A percentile compares a stretch with the other conserved stretches of the same genome.
These are phyloP conservation scores for Grosmannia serpens DNA, from an alignment of 2,329 filamentous ascomycete species.

Conservation along the genomic window DNA sequence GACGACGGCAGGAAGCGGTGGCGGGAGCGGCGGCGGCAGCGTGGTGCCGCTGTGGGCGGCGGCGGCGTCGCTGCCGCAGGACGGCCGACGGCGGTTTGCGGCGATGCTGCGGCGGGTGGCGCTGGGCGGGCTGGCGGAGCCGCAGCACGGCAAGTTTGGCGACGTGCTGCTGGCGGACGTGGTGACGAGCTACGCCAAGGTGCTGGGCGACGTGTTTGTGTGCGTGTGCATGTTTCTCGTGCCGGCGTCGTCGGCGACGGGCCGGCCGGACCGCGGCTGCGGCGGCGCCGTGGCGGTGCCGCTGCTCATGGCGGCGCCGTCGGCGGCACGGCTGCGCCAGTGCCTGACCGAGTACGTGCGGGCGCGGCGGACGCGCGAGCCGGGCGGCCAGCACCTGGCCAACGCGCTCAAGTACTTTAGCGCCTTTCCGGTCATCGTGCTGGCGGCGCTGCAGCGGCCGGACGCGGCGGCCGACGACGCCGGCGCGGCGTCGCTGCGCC, in stretches of 20 bases:
- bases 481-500: constrained; percentile 28
- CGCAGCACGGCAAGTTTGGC: constrained; percentile 84
- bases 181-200: constrained; percentile 87
- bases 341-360: constrained; percentile 81
- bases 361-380: constrained; percentile 47
- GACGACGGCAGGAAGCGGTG: neutral
- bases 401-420: constrained; percentile 94
- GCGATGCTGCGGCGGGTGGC: constrained; percentile 65
- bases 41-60: constrained; percentile 5
- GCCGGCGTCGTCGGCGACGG: constrained; percentile 58
- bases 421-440: constrained; percentile 81
- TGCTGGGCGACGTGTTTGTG: constrained; percentile 81
- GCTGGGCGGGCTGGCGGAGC: constrained; percentile 75
- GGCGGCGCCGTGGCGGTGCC: constrained; percentile 73
- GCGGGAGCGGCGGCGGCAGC: neutral
- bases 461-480: constrained; percentile 29
- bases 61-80: constrained; percentile 37
- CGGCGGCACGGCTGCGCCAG: constrained; percentile 76
- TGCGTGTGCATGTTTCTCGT: constrained; percentile 71
- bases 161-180: constrained; percentile 91
- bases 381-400: constrained; percentile 73
- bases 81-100: constrained; percentile 66
- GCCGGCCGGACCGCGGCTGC: constrained; percentile 68
- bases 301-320: constrained; percentile 72
- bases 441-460: constrained; percentile 59